Evolutionary conservation across 2,329 filamentous ascomycete species (phyloP), one percentile per base, ranked within the genome.

Genomic region (Bipolaris zeicola): DNA sequence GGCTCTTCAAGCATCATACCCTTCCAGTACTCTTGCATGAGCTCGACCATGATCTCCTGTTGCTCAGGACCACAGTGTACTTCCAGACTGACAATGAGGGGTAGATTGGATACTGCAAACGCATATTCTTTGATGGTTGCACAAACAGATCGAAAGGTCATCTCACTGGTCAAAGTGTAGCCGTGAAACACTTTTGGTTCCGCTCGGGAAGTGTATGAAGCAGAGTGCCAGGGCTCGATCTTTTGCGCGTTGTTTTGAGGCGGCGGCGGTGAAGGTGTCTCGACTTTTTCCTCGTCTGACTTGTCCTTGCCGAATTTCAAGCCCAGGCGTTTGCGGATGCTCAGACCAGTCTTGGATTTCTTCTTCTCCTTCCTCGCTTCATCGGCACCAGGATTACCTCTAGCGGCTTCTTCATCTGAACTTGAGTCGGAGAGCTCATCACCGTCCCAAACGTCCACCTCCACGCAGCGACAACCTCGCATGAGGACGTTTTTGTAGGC

Each of bases 361-460:
- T 62, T 65, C 65, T 67, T 75, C 48, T 66, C 64, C 54, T 66
- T 69, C 55, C 63, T 69, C 1, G 55, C 52, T 39, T 67, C 70
- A 0, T 52, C 39, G 6, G 55, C 63, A 8, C 60, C 61, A 14
- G 65, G 55, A 20, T 64, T 65, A 18, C 62, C 60, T 22, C 60
- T 61, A n/a, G 64, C 61, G 18, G 60, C 58, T 51, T 74, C 73
- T 44, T 72, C 69, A 26, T 76, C 74, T 3, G 74, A 77, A 51
- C 76, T 77, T 2, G 76, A 77, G 54, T 69, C 72, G 33, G 74
- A 78, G 7, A 78, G 77, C 18, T 74, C 69, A 41, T 84, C 81
- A 11, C 92, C 91, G 74, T 97, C 91, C 90, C 93, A 96, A 3
- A 97, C 92, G 70, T 97, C 94, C 52, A 97, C 95, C 74, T 97